Evolutionary conservation across 768 basidiomycete species (phyloP).

Genomic region (Podaxis sp.): DNA sequence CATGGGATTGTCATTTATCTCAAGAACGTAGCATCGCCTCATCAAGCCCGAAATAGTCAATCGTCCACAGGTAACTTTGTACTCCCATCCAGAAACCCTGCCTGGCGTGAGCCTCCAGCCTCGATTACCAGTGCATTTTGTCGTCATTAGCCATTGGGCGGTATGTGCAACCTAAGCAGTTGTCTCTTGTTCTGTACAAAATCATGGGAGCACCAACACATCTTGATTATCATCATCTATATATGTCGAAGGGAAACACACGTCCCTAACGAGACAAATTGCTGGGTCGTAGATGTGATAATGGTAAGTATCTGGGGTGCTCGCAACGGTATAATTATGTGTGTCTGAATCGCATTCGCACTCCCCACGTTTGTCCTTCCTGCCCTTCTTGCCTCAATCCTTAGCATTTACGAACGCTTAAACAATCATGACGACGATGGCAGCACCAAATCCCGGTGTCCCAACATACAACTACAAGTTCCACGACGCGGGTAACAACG

Average conservation of each 20-base stretch:
- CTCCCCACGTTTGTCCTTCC: not conserved
- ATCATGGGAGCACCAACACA: not conserved
- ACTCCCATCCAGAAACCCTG: too few species aligned
- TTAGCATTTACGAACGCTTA: not conserved
- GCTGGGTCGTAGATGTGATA: not conserved
- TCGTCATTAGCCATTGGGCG: too few species aligned
- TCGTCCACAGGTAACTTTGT: too few species aligned
- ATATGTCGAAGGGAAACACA: not conserved
- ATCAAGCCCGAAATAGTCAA: too few species aligned
- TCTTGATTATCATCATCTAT: not conserved
- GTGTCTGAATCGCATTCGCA: not conserved
- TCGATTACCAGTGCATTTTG: too few species aligned
- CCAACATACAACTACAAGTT: constrained; percentile 3
- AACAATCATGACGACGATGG: not conserved
- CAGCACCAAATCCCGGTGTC: not conserved
- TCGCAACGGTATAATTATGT: not conserved
- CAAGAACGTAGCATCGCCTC: too few species aligned
- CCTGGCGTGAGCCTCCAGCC: too few species aligned
- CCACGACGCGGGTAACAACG: constrained; percentile 16
- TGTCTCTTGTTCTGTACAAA: not conserved
- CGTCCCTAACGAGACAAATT: not conserved
- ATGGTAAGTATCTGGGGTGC: not conserved
- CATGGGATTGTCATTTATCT: too few species aligned
- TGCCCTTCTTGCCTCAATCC: not conserved
- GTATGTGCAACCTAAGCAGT: not conserved